These are phyloP conservation scores for Puccinia novopanici DNA, from an alignment of 1,284 basidiomycete genomes.

Conservation along the genomic window DNA sequence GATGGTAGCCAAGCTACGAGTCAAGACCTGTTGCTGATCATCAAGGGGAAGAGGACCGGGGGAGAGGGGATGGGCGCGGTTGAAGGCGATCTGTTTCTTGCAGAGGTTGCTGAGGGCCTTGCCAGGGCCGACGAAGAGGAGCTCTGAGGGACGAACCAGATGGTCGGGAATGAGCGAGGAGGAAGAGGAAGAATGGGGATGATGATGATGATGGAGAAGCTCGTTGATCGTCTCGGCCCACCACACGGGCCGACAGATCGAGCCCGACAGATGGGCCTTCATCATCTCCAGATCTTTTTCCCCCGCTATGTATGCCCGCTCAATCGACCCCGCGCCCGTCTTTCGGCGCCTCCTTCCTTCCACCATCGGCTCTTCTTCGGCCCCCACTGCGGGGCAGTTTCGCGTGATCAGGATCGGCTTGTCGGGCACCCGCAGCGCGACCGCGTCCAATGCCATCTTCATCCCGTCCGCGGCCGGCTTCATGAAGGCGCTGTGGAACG, in stretches of 20 bases:
- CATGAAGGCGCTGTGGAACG: conserved; percentile 58
- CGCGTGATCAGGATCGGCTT: conserved; percentile 53
- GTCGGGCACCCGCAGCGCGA: conserved; percentile 50
- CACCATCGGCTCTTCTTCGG: too few relatives aligned
- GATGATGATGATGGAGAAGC: conserved; percentile 38
- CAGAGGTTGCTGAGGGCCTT: conserved; percentile 57
- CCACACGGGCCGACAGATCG: conserved; percentile 56
- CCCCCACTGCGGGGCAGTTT: neutral
- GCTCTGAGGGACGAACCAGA: conserved; percentile 48
- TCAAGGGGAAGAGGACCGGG: neutral
- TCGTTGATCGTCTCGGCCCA: conserved; percentile 55
- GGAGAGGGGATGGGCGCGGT: neutral
- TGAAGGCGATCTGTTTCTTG: conserved; percentile 53
- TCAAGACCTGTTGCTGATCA: neutral
- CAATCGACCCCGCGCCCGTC: neutral
- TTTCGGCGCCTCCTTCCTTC: neutral
- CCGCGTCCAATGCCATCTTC: conserved; percentile 54
- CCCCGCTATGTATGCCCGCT: conserved; percentile 41
- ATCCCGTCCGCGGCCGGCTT: conserved; percentile 56
- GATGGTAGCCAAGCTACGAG: conserved; percentile 1
- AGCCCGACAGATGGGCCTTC: conserved; percentile 54
- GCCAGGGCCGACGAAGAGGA: conserved; percentile 57
- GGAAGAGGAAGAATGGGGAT: too few relatives aligned
- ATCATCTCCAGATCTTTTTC: conserved; percentile 38
- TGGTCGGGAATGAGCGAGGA: conserved; percentile 3